Evolutionary conservation across 2,329 filamentous ascomycete genomes (phyloP).

Genomic region (Calonectria honghensis): DNA sequence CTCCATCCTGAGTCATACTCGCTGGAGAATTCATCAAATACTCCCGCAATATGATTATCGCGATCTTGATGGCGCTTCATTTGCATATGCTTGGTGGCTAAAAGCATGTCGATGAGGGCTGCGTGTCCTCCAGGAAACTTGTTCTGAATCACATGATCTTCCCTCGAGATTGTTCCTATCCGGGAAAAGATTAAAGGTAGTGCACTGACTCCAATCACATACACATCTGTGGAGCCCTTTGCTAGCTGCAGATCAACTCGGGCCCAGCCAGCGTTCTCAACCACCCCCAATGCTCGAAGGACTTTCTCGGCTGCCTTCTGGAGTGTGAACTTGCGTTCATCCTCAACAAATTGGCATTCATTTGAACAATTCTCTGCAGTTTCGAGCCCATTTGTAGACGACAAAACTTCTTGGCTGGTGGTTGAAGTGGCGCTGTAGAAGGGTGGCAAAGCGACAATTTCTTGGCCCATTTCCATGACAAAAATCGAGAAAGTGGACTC

Average conservation of each 20-base stretch:
- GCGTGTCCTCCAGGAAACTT: not conserved
- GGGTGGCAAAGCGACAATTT: not conserved
- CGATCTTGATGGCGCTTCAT: not conserved
- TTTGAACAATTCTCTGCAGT: not conserved
- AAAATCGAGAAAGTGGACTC: not conserved
- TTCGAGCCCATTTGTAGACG: not conserved
- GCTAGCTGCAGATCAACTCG: not conserved
- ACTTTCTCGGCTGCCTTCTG: not conserved
- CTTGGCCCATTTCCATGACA: conserved; percentile 3
- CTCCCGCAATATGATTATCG: not conserved
- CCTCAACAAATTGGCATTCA: not conserved
- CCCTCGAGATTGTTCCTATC: not conserved
- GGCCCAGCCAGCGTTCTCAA: not conserved
- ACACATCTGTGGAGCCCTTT: not conserved
- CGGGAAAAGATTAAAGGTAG: not conserved
- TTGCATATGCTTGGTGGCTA: conserved; percentile 19
- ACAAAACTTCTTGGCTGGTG: not conserved
- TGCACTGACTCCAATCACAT: not conserved
- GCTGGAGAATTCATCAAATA: conserved; percentile 4
- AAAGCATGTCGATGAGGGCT: not conserved
- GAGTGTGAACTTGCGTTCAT: not conserved
- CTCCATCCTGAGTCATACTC: not conserved
- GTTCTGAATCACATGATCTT: not conserved
- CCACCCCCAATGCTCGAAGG: not conserved
- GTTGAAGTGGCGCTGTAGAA: not conserved